Evolutionary conservation across 2,329 filamentous ascomycete genomes (phyloP).

Genomic region (Penicillium janthinellum): DNA sequence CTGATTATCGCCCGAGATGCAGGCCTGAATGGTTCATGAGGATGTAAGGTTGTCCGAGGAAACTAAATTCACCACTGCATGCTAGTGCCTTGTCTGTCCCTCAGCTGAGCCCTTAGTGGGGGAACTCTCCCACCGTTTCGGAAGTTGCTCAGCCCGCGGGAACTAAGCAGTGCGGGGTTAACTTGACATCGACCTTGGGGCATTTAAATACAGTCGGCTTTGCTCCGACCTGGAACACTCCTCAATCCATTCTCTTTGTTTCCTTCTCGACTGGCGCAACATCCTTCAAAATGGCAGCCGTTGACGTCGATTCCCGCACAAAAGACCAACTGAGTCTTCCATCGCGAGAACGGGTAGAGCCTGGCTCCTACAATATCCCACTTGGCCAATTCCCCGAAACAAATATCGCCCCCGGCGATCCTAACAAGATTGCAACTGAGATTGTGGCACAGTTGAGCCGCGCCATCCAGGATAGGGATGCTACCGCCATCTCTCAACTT

Average conservation of each 20-base stretch:
- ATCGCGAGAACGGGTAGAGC: slow-evolving; percentile 49
- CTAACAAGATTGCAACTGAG: slow-evolving; percentile 39
- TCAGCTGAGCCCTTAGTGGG: not conserved
- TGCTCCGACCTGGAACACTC: not conserved
- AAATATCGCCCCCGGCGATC: slow-evolving; percentile 37
- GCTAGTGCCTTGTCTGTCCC: not conserved
- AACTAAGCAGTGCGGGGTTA: not conserved
- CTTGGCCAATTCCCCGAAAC: slow-evolving; percentile 48
- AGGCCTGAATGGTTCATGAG: too few species aligned
- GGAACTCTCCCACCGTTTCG: not conserved
- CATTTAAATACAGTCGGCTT: not conserved
- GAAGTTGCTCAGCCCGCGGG: not conserved
- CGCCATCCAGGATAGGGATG: slow-evolving; percentile 39
- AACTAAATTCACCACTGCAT: not conserved
- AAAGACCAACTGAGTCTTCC: slow-evolving; percentile 14
- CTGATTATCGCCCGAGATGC: too few species aligned
- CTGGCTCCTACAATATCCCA: slow-evolving; percentile 58
- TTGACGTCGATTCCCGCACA: slow-evolving; percentile 1
- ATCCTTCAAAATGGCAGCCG: slow-evolving; percentile 10
- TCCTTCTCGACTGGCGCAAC: not conserved
- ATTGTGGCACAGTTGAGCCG: slow-evolving; percentile 45
- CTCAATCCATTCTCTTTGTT: too few species aligned
- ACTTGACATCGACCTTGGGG: not conserved
- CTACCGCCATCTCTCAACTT: slow-evolving; percentile 40
- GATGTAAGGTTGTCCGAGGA: too few species aligned